Evolutionary conservation across 2,329 filamentous ascomycete genomes (phyloP).

Genomic region (Trichoderma atrobrunneum): DNA sequence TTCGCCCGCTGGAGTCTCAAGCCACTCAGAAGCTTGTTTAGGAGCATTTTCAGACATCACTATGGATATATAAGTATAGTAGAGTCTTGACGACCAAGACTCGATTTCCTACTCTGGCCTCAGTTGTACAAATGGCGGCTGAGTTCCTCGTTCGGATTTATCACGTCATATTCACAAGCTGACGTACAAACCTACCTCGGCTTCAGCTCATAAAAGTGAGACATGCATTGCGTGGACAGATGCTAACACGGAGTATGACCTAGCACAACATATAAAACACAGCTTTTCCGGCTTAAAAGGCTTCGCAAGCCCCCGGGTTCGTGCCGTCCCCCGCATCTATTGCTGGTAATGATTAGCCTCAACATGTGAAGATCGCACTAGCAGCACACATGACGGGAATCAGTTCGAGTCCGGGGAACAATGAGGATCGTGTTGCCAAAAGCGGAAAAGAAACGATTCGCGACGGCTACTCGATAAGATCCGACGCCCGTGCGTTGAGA

Average conservation of each 20-base stretch:
- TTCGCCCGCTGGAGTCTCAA: not conserved
- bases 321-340: constrained; percentile 6
- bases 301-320: not conserved
- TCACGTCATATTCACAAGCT: not conserved
- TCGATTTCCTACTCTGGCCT: not conserved
- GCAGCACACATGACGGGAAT: not conserved
- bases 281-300: not conserved
- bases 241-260: not conserved
- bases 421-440: not conserved
- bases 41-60: not conserved
- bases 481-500: not conserved
- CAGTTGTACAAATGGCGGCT: not conserved
- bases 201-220: not conserved
- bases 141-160: not conserved
- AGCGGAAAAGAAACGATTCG: not conserved
- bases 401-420: not conserved
- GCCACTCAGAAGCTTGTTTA: constrained; percentile 13
- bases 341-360: not conserved
- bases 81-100: not conserved
- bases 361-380: constrained; percentile 10
- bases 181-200: not conserved
- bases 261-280: not conserved
- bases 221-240: not conserved
- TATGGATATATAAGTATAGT: not conserved
- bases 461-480: not conserved